Evolutionary conservation across 352 stramenopile species (phyloP).

Genomic region (Labyrinthula sp.): DNA sequence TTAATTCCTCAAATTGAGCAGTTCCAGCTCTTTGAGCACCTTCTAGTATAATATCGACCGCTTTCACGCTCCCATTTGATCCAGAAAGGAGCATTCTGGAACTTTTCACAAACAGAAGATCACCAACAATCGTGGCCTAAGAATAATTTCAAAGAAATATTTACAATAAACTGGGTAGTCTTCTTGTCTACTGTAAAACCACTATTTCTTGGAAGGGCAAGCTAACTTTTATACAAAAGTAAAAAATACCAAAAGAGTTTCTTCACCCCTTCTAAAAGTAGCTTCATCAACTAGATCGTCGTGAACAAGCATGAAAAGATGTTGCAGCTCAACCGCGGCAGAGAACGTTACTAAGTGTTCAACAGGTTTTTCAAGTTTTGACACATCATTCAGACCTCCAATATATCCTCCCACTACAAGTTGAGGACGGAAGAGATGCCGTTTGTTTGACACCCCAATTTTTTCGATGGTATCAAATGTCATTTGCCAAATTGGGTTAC

Average conservation of each 20-base stretch:
- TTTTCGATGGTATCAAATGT: conserved; percentile 4
- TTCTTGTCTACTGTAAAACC: no score
- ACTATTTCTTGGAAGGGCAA: no score
- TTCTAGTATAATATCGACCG: conserved; percentile 4
- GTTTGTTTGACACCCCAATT: conserved; percentile 3
- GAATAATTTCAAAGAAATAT: no score
- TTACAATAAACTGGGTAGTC: no score
- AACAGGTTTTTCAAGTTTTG: neutral
- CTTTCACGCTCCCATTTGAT: neutral
- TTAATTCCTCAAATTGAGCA: conserved; percentile 28
- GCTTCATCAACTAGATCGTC: conserved; percentile 28
- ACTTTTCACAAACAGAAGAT: conserved; percentile 22
- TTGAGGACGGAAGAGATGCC: conserved; percentile 25
- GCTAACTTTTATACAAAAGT: no score
- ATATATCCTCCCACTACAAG: conserved; percentile 7
- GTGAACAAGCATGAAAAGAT: conserved; percentile 30
- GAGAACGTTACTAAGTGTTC: conserved; percentile 14
- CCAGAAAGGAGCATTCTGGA: conserved; percentile 1
- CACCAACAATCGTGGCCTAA: conserved; percentile 25
- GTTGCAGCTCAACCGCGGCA: conserved; percentile 24
- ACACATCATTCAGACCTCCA: neutral
- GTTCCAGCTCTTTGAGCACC: conserved; percentile 17
- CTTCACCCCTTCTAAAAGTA: conserved; percentile 3
- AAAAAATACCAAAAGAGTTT: no score
- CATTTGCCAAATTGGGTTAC: conserved; percentile 2